Conservation (phyloP, 2,329 filamentous ascomycete species). For the Dactylellina parvicollis region DNA sequence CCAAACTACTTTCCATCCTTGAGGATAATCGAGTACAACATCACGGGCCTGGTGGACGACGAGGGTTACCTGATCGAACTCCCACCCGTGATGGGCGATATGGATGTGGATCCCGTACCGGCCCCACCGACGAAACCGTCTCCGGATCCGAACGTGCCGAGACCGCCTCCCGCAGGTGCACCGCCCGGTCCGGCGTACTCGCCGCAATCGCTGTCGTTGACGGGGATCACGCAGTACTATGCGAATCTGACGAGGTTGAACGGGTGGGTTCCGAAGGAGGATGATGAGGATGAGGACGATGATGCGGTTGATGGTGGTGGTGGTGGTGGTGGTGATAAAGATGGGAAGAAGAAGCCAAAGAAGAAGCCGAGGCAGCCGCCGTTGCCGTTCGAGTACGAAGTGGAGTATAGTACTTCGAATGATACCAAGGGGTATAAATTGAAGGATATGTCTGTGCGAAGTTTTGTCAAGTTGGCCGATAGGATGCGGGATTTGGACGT, state of each 20-base stretch:
- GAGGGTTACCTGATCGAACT: conserved; percentile 64
- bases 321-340: too few relatives aligned
- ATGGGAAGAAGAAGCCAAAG: conserved; percentile 55
- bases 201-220: conserved; percentile 79
- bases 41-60: conserved; percentile 71
- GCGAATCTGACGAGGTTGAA: conserved; percentile 94
- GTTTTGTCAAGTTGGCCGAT: conserved; percentile 80
- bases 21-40: conserved; percentile 94
- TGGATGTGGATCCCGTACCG: conserved; percentile 47
- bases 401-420: conserved; percentile 90
- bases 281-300: conserved; percentile 65
- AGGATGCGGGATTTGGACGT: conserved; percentile 69
- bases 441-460: conserved; percentile 83
- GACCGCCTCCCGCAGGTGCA: conserved; percentile 75
- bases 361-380: conserved; percentile 63
- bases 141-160: conserved; percentile 64
- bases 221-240: conserved; percentile 88
- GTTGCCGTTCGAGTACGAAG: conserved; percentile 75
- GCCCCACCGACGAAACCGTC: conserved; percentile 64
- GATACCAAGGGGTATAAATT: conserved; percentile 72
- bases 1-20: conserved; percentile 92
- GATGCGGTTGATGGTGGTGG: conserved; percentile 56
- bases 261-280: conserved; percentile 56
- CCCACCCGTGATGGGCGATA: conserved; percentile 55
- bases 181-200: conserved; percentile 90